Base-by-base conservation (phyloP, 2,329 filamentous ascomycete species). In the Dactylonectria macrodidyma region DNA sequence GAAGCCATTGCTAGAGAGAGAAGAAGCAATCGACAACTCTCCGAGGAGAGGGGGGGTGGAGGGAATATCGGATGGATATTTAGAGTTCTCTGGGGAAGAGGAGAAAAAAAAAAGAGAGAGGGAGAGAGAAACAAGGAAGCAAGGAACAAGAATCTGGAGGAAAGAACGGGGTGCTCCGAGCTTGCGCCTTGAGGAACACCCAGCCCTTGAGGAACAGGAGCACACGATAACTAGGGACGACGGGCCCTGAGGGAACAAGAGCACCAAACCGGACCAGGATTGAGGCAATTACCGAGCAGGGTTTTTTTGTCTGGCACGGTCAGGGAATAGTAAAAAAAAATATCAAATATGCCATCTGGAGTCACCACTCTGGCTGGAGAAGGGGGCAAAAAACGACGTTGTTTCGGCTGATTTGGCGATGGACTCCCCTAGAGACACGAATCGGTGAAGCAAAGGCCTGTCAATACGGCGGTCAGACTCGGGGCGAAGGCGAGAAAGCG, bases 1-100 rank as follows among this genome's bases (percentile, higher is more conserved):
- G 55, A 61, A 48, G 64, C 64, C 64, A 66, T 66, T 24, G 62
- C 57, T 47, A 47, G 11, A 46, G 24, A 36, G 24, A 36, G 48
- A 54, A 26, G 24, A 46, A 7, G 9, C 36, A 16, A 46, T 61
- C 12, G 50, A 52, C 7, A 36, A 36, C 22, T 22, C 51, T 30
- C 51, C 51, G 22, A 54, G 9, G 36, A 54, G 51, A n/a, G 50
- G 26, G 51, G 33, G 50, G 41, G 51, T 22, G 26, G 51, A n/a
- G 50, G 41, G 51, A 36, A 12, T 33, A 9, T 54, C 14, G n/a
- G 33, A 38, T n/a, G 19, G 44, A 33, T 59, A 36, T 59, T 50
- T 36, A 24, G 46, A 24, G 46, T 47, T 47, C 46, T 12, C 19
- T 47, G 19, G 19, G 46, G 8, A 12, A 22, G 46, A 47, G 19